Conservation (phyloP, 2,329 filamentous ascomycete species). For the Trichoderma atroviride region DNA sequence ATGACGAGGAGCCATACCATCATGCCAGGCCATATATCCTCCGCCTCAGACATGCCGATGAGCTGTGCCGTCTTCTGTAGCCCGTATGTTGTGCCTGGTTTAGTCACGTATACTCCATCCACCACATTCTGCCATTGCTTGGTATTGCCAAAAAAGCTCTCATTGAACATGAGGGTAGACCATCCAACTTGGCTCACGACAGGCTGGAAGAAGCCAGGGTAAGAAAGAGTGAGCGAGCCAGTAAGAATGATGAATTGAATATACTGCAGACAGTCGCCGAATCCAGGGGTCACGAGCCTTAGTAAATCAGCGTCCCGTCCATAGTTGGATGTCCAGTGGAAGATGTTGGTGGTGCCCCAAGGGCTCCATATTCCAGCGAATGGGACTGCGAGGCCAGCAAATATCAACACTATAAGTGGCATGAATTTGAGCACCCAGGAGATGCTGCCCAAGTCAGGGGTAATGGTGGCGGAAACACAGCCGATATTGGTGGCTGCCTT, state of each 20-base stretch:
- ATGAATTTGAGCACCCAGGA: conserved; percentile 73
- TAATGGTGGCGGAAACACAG: conserved; percentile 81
- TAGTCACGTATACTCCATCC: conserved; percentile 85
- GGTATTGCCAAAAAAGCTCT: conserved; percentile 76
- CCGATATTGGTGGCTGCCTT: conserved; percentile 63
- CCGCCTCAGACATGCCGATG: conserved; percentile 72
- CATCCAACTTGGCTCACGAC: conserved; percentile 84
- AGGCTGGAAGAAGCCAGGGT: conserved; percentile 93
- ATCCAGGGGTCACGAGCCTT: conserved; percentile 90
- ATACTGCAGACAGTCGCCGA: conserved; percentile 95
- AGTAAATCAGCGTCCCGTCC: conserved; percentile 90
- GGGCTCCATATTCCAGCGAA: conserved; percentile 87
- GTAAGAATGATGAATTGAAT: conserved; percentile 90
- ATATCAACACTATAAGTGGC: conserved; percentile 74
- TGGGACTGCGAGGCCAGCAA: conserved; percentile 80
- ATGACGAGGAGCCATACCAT: conserved; percentile 87
- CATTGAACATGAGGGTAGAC: conserved; percentile 90
- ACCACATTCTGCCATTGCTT: conserved; percentile 67
- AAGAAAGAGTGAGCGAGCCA: conserved; percentile 82
- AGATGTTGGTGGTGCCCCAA: conserved; percentile 88
- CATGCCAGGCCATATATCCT: conserved; percentile 93
- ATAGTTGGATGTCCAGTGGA: conserved; percentile 97
- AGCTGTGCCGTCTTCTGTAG: conserved; percentile 78
- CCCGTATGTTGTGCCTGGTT: conserved; percentile 81
- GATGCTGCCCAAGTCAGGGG: conserved; percentile 76